Percentiles rank a stretch among this genome's conserved stretches.
phyloP scores from a whole-genome alignment of 1,284 basidiomycete genomes.

The Hypsizygus ulmarius region DNA sequence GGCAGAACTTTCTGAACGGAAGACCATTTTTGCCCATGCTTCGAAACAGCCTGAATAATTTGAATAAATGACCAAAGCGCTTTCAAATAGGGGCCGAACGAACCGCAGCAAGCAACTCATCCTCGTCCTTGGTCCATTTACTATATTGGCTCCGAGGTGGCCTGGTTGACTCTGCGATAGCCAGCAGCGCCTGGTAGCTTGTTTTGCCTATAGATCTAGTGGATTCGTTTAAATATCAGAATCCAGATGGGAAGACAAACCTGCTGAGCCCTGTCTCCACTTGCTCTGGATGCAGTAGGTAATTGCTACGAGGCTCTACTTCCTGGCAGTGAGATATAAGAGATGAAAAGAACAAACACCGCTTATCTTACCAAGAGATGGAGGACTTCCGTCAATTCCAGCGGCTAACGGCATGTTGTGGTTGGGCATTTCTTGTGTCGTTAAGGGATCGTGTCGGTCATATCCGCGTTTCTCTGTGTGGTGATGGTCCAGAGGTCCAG shows the following conservation, averaged over 20 bases:
- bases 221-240: too few species aligned
- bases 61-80: background rate
- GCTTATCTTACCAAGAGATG: background rate
- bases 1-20: slow-evolving; percentile 15
- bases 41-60: slow-evolving; percentile 12
- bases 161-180: slow-evolving; percentile 1
- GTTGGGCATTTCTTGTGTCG: too few species aligned
- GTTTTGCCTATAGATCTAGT: background rate
- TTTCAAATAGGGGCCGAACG: background rate
- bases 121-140: slow-evolving; percentile 15
- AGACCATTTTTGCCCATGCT: slow-evolving; percentile 18
- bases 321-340: background rate
- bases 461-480: too few species aligned
- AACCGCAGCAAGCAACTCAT: slow-evolving; percentile 16
- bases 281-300: too few species aligned
- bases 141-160: slow-evolving; percentile 10
- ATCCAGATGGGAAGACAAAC: too few species aligned
- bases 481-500: too few species aligned
- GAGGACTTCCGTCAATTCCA: too few species aligned
- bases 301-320: too few species aligned
- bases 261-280: too few species aligned
- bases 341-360: background rate
- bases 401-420: too few species aligned
- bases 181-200: background rate
- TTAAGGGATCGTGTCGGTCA: too few species aligned